Base-by-base conservation (phyloP, 148 eudicot species). In the Amaranthus palmeri region DNA sequence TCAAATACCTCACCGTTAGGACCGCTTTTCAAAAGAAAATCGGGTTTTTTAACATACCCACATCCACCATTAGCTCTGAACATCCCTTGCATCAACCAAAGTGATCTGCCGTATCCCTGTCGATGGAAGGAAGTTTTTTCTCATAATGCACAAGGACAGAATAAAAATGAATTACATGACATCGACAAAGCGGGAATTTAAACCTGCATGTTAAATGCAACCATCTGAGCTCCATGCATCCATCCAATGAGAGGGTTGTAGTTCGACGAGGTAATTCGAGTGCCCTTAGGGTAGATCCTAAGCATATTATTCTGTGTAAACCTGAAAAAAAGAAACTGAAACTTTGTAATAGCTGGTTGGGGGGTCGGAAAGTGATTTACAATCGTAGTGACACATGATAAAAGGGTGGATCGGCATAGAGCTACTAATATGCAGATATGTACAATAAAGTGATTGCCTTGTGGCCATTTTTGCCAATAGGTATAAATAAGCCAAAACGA, bases 161-260 rank as follows among this genome's bases (percentile, higher is more conserved):
- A 18, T 50, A 14, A 46, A 13, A 13, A 54, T 51, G 2, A 3
- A 47, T 51, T 25, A 25, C 36, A 25, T 25, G 41, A 10, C 4
- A 8, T 10, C 1, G 46, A 10, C 60, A 36, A 61, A 63, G 49
- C 59, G 46, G 55, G 18, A 11, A 12, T 4, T 52, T 8, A 56
- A 56, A 88, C 97, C 91, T 91, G 97, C 97, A 92, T 92, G 79
- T 89, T 89, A 71, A 89, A 87, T 65, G 96, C 96, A 73, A 92
- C 97, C 97, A 92, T 92, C 76, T 92, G 97, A 81, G 96, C 92
- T 68, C 97, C 97, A 76, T 92, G 96, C 80, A 76, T 85, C 97
- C 97, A 92, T 69, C 85, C 96, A 78, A 85, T 80, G 18, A 88
- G 79, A 13, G 97, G 97, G 57, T 89, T 83, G 74, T 87, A 92